Evolutionary conservation across 257 asterid species (phyloP), one percentile per base, ranked within the genome.

Genomic region (Coffea canephora): DNA sequence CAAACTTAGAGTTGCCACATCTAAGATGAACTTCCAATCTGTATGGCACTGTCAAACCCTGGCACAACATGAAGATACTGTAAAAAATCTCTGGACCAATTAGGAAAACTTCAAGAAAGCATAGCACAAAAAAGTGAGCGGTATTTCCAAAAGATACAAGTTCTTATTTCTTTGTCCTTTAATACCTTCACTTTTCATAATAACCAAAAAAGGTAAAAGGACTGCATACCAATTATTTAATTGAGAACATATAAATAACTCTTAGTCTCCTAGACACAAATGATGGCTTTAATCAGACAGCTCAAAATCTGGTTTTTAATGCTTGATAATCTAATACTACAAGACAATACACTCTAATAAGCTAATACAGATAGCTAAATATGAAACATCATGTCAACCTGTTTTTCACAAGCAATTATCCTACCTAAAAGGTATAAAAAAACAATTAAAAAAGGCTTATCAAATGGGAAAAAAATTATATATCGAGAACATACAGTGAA

Each of bases 21-120:
- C 72, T 64, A 62, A 76, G 79, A 62, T n/a, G 23, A 76, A 76
- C 45, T 43, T 25, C 79, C 36, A 61, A 1, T 64, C 79, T 43
- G 46, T 27, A 62, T 45, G 46, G 62, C 62, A 27, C 25, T 25
- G 43, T 27, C 72, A 62, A 59, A 64, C 48, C 79, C 79, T 45
- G 13, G 21, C 49, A 43, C 4, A 59, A 25, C 41, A 27, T 3
- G 70, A 31, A 65, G 8, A 31, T 41, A 65, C 2, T 65, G 70
- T 65, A 9, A 65, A 31, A n/a, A 21, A 75, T 43, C 45, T 62
- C 59, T 1, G 12, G 11, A 43, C 48, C 14, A 43, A 11, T 45
- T 46, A 70, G 8, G 14, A 45, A 31, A 31, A 70, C 57, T 46
- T 48, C 39, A 36, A 55, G 6, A n/a, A 19, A 23, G 13, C 31